These are phyloP conservation scores for Candida tibetensis DNA, from an alignment of 805 yeast genomes.

Conservation along the genomic window DNA sequence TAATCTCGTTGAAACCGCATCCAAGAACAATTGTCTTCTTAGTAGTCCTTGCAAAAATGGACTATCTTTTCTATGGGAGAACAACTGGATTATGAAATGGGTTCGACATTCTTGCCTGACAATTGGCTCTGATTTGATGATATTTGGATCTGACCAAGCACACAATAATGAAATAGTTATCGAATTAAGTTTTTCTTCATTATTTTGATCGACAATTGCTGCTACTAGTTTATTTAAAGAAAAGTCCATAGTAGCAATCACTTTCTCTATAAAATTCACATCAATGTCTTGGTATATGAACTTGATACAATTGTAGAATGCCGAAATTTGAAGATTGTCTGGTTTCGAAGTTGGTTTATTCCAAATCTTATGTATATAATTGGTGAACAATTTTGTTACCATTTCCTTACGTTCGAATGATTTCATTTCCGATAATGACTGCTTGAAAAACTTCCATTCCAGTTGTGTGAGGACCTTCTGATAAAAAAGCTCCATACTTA, in stretches of 20 bases:
- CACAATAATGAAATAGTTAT: constrained; percentile 7
- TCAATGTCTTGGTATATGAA: constrained; percentile 18
- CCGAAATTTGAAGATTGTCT: constrained; percentile 3
- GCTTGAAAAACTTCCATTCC: constrained; percentile 18
- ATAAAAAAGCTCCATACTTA: constrained; percentile 16
- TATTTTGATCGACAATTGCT: constrained; percentile 7
- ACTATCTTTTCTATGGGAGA: constrained; percentile 18
- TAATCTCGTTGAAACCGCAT: constrained; percentile 54
- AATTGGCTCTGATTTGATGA: constrained; percentile 40
- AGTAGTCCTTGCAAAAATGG: constrained; percentile 28
- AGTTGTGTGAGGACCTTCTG: constrained; percentile 20
- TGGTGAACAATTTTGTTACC: constrained; percentile 14
- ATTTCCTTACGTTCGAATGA: constrained; percentile 25
- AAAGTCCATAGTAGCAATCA: constrained; percentile 12
- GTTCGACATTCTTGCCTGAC: constrained; percentile 49
- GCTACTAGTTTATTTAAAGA: constrained; percentile 18
- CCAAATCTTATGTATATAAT: constrained; percentile 8
- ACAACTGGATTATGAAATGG: constrained; percentile 40
- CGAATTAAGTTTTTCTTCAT: constrained; percentile 2
- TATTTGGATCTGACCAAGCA: constrained; percentile 30
- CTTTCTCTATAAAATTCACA: constrained; percentile 18
- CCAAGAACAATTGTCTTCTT: constrained; percentile 39
- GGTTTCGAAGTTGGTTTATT: background rate
- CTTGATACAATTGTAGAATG: constrained; percentile 16
- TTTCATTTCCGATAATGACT: constrained; percentile 19